Evolutionary conservation across 2,329 filamentous ascomycete species (phyloP).

Genomic region (Exophiala bonariae): DNA sequence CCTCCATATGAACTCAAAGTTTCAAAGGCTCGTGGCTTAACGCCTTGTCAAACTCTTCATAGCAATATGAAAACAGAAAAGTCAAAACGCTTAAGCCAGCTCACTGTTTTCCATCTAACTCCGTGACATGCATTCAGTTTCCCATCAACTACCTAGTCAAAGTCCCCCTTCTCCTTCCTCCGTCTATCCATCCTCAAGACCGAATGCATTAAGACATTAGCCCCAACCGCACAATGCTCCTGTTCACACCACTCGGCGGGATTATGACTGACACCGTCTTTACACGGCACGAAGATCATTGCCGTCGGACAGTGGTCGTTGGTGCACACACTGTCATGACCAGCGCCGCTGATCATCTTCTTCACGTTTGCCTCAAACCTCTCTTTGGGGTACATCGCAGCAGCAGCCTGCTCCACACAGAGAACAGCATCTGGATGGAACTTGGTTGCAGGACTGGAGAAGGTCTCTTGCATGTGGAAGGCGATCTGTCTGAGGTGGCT

Average conservation of each 20-base stretch:
- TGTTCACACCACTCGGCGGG: constrained; percentile 62
- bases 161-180: constrained; percentile 18
- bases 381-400: too few species aligned
- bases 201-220: constrained; percentile 26
- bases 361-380: too few species aligned
- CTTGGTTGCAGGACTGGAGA: constrained; percentile 53
- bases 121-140: neutral
- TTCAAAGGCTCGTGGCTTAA: too few species aligned
- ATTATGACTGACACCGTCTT: constrained; percentile 64
- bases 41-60: too few species aligned
- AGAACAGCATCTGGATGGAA: constrained; percentile 69
- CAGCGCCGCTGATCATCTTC: constrained; percentile 63
- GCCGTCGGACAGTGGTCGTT: constrained; percentile 60
- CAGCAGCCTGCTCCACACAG: constrained; percentile 62
- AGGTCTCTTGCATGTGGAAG: constrained; percentile 21
- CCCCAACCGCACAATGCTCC: constrained; percentile 51
- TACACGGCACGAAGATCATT: constrained; percentile 68
- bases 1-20: too few species aligned
- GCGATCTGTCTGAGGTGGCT: constrained; percentile 12
- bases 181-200: constrained; percentile 44
- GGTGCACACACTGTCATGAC: constrained; percentile 65
- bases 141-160: constrained; percentile 8
- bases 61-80: too few species aligned
- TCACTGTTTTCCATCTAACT: neutral
- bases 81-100: too few species aligned